Base-by-base conservation (phyloP, 345 rosid genomes). In the Hibiscus syriacus region DNA sequence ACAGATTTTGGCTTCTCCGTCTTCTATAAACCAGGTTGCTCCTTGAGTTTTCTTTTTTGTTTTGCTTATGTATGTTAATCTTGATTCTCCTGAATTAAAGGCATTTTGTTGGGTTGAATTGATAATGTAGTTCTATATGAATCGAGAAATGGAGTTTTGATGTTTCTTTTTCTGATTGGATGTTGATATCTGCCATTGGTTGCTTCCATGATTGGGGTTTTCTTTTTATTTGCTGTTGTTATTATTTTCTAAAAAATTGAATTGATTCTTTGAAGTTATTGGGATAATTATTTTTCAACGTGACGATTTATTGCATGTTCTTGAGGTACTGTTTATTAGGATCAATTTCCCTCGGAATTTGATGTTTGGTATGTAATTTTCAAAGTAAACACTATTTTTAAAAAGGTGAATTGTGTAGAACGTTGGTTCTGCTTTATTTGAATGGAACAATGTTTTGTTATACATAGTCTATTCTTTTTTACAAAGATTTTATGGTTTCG, bases 1-100 rank as follows among this genome's bases (percentile, higher is more conserved):
- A 94, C 92, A 0, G 99, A 94, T 70, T 94, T 94, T 70, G 97
- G 99, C 8, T 79, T 94, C 69, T 94, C 96, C 59, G 79, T 91
- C 57, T 94, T 94, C 82, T 94, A 84, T 73, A 94, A 94, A 73
- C 99, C 99, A 83, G 99, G 99, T 94, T 67, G 6, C 56, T 49
- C 29, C 1, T 46, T n/a, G n/a, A n/a, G n/a, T n/a, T n/a, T n/a
- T n/a, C n/a, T n/a, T n/a, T n/a, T n/a, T n/a, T n/a, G n/a, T n/a
- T n/a, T n/a, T n/a, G n/a, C n/a, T n/a, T n/a, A n/a, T n/a, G n/a
- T n/a, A n/a, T n/a, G n/a, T n/a, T n/a, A n/a, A n/a, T n/a, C n/a
- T n/a, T n/a, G n/a, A n/a, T n/a, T n/a, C 56, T 49, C 29, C 1
- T 13, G 38, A 16, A 56, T 46, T 23, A 10, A 53, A 38, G 6